Evolutionary conservation across 1,284 basidiomycete species (phyloP).

Genomic region (Fomitopsis palustris): DNA sequence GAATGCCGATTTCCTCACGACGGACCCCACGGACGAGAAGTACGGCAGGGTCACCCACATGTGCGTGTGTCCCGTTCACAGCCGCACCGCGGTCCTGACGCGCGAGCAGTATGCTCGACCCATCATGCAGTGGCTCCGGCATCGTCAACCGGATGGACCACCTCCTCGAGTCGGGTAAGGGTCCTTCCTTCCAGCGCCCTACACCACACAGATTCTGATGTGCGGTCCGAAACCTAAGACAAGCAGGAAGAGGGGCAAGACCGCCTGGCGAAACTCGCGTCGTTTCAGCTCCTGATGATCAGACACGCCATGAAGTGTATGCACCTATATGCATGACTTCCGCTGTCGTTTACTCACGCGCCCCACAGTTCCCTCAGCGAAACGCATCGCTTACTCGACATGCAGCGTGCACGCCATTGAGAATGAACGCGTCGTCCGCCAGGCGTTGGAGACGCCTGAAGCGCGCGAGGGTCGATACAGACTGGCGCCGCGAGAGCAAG

Average conservation of each 20-base stretch:
- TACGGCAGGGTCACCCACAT: slow-evolving; percentile 78
- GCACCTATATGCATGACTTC: slow-evolving; percentile 16
- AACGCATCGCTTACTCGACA: slow-evolving; percentile 92
- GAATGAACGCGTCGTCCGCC: slow-evolving; percentile 84
- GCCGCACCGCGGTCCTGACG: not conserved
- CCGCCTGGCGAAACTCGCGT: slow-evolving; percentile 77
- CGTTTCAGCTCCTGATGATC: slow-evolving; percentile 92
- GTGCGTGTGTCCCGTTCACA: slow-evolving; percentile 41
- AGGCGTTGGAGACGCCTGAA: slow-evolving; percentile 69
- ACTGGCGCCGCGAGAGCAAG: slow-evolving; percentile 62
- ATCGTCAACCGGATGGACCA: slow-evolving; percentile 90
- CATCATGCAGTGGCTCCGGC: slow-evolving; percentile 91
- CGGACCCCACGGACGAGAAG: slow-evolving; percentile 60
- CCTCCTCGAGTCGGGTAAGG: slow-evolving; percentile 65
- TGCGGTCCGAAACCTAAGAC: slow-evolving; percentile 11
- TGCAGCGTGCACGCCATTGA: slow-evolving; percentile 91
- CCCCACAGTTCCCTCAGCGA: slow-evolving; percentile 50
- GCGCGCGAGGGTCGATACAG: slow-evolving; percentile 56
- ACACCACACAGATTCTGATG: not conserved
- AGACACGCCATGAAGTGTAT: slow-evolving; percentile 93
- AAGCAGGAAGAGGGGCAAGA: slow-evolving; percentile 35
- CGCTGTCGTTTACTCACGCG: not conserved
- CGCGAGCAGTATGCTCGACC: slow-evolving; percentile 73
- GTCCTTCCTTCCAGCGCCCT: not conserved
- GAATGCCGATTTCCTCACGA: slow-evolving; percentile 77